Percentiles rank a stretch among this genome's conserved stretches.
Conservation (phyloP, 768 basidiomycete genomes). For the Suillus placidus region DNA sequence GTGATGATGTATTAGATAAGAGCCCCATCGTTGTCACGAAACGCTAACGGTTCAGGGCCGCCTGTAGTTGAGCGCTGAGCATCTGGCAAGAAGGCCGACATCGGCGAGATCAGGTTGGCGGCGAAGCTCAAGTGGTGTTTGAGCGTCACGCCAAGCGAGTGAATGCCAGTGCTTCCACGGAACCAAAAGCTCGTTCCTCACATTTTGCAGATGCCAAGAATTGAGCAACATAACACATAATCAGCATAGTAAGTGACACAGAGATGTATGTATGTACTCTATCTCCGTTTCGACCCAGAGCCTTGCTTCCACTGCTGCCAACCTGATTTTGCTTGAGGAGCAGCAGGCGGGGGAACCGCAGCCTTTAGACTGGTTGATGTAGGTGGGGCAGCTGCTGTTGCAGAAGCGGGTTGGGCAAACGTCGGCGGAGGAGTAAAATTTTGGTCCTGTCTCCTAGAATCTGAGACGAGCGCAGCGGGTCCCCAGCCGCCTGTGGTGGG, state of each 20-base stretch:
- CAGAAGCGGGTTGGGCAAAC: constrained; percentile 11
- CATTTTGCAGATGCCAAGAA: not conserved
- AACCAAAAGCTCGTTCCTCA: not conserved
- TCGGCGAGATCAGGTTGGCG: not conserved
- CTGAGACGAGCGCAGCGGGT: constrained; percentile 12
- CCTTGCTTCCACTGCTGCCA: constrained; percentile 58
- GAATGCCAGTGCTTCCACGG: not conserved
- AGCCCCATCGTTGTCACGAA: not conserved
- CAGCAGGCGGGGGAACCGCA: constrained; percentile 25
- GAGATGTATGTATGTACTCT: constrained; percentile 5
- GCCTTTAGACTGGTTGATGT: constrained; percentile 17
- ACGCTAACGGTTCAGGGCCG: too few relatives aligned
- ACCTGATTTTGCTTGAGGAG: constrained; percentile 37
- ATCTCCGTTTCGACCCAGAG: constrained; percentile 23
- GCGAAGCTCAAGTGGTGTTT: not conserved
- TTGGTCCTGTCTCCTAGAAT: constrained; percentile 8
- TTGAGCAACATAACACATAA: constrained; percentile 5
- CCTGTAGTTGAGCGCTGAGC: too few relatives aligned
- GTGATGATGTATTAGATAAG: not conserved
- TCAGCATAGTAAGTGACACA: not conserved
- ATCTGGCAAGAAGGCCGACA: not conserved
- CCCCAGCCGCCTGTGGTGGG: constrained; percentile 21
- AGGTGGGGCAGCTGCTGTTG: constrained; percentile 9
- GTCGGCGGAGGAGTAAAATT: constrained; percentile 9
- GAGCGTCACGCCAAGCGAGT: not conserved